These are phyloP conservation scores for Colletotrichum coccodes DNA, from an alignment of 2,329 filamentous ascomycete genomes.

Conservation along the genomic window DNA sequence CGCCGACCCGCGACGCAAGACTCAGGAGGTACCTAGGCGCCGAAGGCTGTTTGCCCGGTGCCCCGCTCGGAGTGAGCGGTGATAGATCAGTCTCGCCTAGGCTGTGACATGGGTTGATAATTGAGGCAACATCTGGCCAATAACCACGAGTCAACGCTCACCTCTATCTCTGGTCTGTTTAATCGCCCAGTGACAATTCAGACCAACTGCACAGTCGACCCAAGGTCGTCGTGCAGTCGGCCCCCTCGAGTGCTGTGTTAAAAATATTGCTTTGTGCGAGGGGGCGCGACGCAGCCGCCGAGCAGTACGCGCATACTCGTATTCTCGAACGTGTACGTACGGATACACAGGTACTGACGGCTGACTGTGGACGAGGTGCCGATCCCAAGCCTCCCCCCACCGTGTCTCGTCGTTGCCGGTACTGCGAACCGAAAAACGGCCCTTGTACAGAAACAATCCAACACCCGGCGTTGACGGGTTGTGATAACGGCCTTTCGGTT, in stretches of 20 bases:
- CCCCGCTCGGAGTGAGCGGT: not conserved
- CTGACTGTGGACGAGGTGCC: not conserved
- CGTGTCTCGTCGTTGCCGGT: conserved; percentile 12
- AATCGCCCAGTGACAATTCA: not conserved
- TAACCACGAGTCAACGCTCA: not conserved
- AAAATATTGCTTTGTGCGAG: not conserved
- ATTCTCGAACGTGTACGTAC: not conserved
- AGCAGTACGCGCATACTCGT: conserved; percentile 16
- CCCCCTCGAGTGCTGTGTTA: not conserved
- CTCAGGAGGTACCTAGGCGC: not conserved
- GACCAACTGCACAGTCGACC: not conserved
- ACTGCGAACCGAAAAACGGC: not conserved
- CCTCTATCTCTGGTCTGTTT: not conserved
- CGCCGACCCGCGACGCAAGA: not conserved
- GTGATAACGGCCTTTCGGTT: conserved; percentile 9
- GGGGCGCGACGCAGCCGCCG: not conserved
- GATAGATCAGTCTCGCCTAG: not conserved
- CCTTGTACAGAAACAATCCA: not conserved
- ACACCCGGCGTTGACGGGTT: not conserved
- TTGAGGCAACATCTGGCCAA: not conserved
- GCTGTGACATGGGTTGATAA: not conserved
- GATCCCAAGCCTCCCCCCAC: conserved; percentile 4
- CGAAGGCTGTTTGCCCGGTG: not conserved
- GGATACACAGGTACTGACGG: not conserved
- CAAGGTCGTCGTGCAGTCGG: not conserved